Base-by-base conservation (phyloP, 202 grass and related monocot genomes). In the Thinopyrum obtusiflorum region DNA sequence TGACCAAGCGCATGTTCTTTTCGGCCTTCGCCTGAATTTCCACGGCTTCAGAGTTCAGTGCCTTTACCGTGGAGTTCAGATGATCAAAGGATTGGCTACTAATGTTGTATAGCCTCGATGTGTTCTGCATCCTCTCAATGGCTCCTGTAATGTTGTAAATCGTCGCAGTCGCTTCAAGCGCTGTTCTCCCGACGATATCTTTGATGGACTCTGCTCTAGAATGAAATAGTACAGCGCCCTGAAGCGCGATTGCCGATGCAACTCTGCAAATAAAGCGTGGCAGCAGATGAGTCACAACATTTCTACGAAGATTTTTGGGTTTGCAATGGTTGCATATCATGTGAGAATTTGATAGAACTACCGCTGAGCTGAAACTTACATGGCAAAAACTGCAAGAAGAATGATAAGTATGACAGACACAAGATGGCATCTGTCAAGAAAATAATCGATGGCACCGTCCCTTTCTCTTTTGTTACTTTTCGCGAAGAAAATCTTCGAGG, bases 71-170 rank as follows among this genome's bases (percentile, higher is more conserved):
- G 11, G 88, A 82, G 83, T 94, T 99, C 32, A 97, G 80, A 84
- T 91, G 81, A 51, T 39, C 78, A 77, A 86, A 96, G 62, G 79
- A 73, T 79, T 84, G 80, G 82, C 85, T 91, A 72, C 61, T 74
- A 18, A 74, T 87, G 65, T 77, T 81, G 87, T 97, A 90, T 1
- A 87, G 35, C 35, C 20, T 76, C 3, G 91, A 90, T n/a, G 84
- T 78, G 68, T 92, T 99, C 32, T 94, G 85, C 90, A 99, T 90
- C 84, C 65, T 86, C 37, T 81, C 78, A 11, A 91, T 75, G 27
- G 93, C 92, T 35, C 85, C 82, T 17, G 97, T 94, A 37, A 96
- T 93, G 66, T 99, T 94, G 37, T 91, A 79, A 29, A 99, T 96
- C 9, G 92, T 94, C 0, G 39, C 80, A 2, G 93, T 91, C 1